phyloP scores from a whole-genome alignment of 2,329 filamentous ascomycete species.

The Fusarium musae region DNA sequence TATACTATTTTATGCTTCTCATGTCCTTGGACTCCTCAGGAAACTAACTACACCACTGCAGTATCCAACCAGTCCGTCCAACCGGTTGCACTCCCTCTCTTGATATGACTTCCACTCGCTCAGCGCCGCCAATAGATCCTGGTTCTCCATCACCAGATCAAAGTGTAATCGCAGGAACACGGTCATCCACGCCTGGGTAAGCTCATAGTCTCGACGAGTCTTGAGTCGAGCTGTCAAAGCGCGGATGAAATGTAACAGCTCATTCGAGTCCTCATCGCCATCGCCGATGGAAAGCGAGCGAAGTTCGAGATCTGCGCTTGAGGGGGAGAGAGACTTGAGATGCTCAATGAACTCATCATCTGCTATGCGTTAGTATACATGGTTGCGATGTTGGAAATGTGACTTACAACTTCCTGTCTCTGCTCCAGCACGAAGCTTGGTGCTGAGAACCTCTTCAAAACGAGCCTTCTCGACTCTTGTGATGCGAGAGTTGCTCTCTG shows the following conservation, averaged over 20 bases:
- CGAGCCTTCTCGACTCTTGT: conserved; percentile 71
- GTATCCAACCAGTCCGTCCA: conserved; percentile 85
- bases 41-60: conserved; percentile 88
- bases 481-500: conserved; percentile 71
- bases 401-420: conserved; percentile 69
- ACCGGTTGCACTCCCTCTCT: conserved; percentile 74
- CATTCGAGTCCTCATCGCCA: conserved; percentile 66
- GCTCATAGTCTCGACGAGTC: conserved; percentile 84
- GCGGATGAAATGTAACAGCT: conserved; percentile 82
- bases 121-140: conserved; percentile 68
- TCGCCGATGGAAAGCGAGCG: conserved; percentile 73
- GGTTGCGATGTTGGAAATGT: background rate
- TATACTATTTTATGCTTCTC: conserved; percentile 13
- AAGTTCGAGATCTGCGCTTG: conserved; percentile 89
- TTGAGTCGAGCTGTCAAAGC: conserved; percentile 78
- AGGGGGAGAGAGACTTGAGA: conserved; percentile 83
- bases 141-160: conserved; percentile 63
- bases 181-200: conserved; percentile 97
- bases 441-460: conserved; percentile 68
- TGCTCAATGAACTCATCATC: conserved; percentile 78
- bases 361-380: conserved; percentile 47
- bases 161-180: conserved; percentile 88
- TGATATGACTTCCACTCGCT: conserved; percentile 78
- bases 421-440: conserved; percentile 65
- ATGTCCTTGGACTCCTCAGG: conserved; percentile 72